These are phyloP conservation scores for Exutisphaerella laricina DNA, from an alignment of 2,329 filamentous ascomycete genomes.

Conservation along the genomic window DNA sequence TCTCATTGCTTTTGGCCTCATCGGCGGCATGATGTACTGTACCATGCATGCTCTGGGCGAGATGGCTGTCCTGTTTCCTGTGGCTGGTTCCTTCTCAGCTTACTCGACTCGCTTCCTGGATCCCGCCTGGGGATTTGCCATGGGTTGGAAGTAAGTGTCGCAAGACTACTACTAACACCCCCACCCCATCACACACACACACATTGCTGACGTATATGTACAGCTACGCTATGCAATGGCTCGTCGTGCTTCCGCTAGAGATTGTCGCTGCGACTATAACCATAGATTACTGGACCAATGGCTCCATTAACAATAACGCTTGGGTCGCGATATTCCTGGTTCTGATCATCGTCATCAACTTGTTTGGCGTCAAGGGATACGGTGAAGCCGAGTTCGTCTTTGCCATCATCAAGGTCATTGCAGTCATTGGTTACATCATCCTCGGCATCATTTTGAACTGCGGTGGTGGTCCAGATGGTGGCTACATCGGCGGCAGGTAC, in stretches of 20 bases:
- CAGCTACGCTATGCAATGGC: constrained; percentile 33
- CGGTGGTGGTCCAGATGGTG: constrained; percentile 51
- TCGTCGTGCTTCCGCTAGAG: constrained; percentile 32
- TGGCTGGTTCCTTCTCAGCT: constrained; percentile 34
- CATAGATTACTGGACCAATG: constrained; percentile 30
- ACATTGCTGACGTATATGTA: constrained; percentile 10
- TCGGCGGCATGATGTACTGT: constrained; percentile 33
- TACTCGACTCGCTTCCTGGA: constrained; percentile 34
- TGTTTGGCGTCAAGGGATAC: constrained; percentile 34
- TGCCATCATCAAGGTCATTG: constrained; percentile 34
- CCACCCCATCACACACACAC: too few species aligned
- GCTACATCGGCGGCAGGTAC: constrained; percentile 57
- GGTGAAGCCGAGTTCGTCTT: constrained; percentile 35
- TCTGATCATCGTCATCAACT: constrained; percentile 29
- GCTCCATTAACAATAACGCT: constrained; percentile 28
- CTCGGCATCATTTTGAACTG: constrained; percentile 56
- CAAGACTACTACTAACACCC: constrained; percentile 1
- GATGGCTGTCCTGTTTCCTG: constrained; percentile 33
- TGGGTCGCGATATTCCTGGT: constrained; percentile 33
- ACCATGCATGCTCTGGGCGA: constrained; percentile 34
- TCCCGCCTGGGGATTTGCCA: constrained; percentile 35
- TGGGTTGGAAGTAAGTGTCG: constrained; percentile 31
- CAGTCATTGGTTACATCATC: constrained; percentile 60
- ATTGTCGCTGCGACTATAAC: constrained; percentile 32
- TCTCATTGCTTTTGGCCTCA: constrained; percentile 29